These are phyloP conservation scores for Craterostigma plantagineum DNA, from an alignment of 257 asterid species.

Conservation along the genomic window DNA sequence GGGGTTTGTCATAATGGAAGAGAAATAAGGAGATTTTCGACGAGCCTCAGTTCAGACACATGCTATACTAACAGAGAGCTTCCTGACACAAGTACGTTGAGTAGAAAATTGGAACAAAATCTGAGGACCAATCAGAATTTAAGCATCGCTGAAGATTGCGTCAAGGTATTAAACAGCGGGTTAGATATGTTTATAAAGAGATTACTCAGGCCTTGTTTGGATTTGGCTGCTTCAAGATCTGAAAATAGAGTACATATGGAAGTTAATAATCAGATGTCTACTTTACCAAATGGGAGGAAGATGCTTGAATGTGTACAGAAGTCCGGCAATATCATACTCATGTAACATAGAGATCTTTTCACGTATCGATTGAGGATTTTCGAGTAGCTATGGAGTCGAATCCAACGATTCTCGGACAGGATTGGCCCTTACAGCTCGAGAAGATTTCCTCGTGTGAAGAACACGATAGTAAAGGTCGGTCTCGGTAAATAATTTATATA, in stretches of 20 bases:
- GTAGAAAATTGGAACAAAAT: conserved; percentile 35
- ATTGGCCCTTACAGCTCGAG: conserved; percentile 49
- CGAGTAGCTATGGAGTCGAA: conserved; percentile 35
- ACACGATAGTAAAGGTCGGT: not conserved
- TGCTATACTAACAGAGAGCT: conserved; percentile 28
- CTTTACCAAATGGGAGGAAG: conserved; percentile 14
- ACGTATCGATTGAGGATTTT: conserved; percentile 37
- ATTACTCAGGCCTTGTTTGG: conserved; percentile 37
- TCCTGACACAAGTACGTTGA: conserved; percentile 29
- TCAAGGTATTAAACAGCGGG: conserved; percentile 41
- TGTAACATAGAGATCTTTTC: too few species aligned
- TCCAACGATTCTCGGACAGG: conserved; percentile 40
- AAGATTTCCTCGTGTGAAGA: conserved; percentile 17
- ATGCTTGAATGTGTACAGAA: conserved; percentile 13
- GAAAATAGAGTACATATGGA: too few species aligned
- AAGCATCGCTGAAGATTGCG: conserved; percentile 24
- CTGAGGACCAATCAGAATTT: conserved; percentile 26
- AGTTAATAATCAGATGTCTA: conserved; percentile 19
- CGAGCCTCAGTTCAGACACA: conserved; percentile 18
- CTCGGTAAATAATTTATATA: not conserved
- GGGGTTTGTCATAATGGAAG: conserved; percentile 26
- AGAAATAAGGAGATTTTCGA: conserved; percentile 19
- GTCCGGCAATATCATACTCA: too few species aligned
- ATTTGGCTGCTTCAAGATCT: conserved; percentile 29
- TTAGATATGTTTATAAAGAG: conserved; percentile 38